Conservation (phyloP, 2,329 filamentous ascomycete genomes). For the Sordariomycetes sp. region DNA sequence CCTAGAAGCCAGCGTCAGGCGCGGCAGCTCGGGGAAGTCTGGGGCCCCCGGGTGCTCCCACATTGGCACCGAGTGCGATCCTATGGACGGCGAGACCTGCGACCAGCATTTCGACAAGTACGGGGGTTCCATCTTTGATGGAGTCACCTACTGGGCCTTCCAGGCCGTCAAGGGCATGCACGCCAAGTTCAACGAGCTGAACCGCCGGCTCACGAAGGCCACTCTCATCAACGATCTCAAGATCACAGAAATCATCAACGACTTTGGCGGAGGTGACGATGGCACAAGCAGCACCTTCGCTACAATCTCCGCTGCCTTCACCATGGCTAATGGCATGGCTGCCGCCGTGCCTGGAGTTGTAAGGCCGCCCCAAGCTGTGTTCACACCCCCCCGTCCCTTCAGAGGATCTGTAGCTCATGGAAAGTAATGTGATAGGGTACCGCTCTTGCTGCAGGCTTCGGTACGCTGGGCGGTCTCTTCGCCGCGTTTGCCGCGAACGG, state of each 20-base stretch:
- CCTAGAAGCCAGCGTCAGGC: not conserved
- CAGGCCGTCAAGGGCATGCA: constrained; percentile 8
- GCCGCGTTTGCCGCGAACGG: not conserved
- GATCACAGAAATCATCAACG: constrained; percentile 5
- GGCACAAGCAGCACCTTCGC: constrained; percentile 1
- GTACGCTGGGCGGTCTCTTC: not conserved
- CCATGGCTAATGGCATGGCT: not conserved
- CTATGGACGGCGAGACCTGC: not conserved
- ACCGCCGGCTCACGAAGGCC: constrained; percentile 1
- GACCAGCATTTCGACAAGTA: not conserved
- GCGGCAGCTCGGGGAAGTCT: not conserved
- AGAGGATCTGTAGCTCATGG: not conserved
- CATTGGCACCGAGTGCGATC: not conserved
- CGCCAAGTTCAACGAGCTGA: constrained; percentile 6
- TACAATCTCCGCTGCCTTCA: not conserved
- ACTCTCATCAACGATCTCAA: constrained; percentile 5
- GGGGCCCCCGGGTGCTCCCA: not conserved
- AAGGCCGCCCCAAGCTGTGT: not conserved
- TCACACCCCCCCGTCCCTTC: not conserved
- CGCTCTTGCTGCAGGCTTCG: not conserved
- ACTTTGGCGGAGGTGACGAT: constrained; percentile 4
- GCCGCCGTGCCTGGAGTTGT: not conserved
- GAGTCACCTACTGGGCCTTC: constrained; percentile 6
- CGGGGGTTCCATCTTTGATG: not conserved
- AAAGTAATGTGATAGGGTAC: not conserved